phyloP scores from a whole-genome alignment of 768 basidiomycete species.

The Ramaria sp. region DNA sequence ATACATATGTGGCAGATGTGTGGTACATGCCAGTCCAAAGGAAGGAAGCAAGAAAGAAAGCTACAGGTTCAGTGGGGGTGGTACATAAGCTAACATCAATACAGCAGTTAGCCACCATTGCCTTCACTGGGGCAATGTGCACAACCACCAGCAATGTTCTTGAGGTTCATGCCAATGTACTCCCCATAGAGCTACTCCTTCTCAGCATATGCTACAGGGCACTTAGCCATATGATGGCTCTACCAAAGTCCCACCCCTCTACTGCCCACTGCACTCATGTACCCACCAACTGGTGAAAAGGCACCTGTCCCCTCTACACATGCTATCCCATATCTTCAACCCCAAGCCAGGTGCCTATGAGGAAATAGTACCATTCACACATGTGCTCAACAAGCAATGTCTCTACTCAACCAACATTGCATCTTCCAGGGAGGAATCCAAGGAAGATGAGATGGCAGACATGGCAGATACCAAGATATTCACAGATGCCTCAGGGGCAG shows the following conservation, averaged over 20 bases:
- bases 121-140: background rate
- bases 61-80: background rate
- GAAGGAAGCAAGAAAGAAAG: constrained; percentile 13
- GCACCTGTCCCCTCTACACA: too few species aligned
- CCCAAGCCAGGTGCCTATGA: too few species aligned
- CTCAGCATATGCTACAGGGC: background rate
- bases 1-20: constrained; percentile 17
- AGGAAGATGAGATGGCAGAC: background rate
- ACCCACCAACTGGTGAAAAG: too few species aligned
- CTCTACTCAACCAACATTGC: constrained; percentile 4
- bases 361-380: too few species aligned
- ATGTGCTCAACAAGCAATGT: too few species aligned
- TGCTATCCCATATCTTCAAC: too few species aligned
- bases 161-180: background rate
- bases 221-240: background rate
- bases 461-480: constrained; percentile 6
- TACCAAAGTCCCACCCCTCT: background rate
- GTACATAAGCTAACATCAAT: background rate
- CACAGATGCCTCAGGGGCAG: constrained; percentile 8
- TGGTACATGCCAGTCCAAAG: constrained; percentile 16
- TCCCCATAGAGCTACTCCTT: background rate
- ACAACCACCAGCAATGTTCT: background rate
- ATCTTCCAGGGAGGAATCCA: background rate
- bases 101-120: background rate
- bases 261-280: background rate